phyloP scores from a whole-genome alignment of 768 basidiomycete species.

The Boletus huronensis region DNA sequence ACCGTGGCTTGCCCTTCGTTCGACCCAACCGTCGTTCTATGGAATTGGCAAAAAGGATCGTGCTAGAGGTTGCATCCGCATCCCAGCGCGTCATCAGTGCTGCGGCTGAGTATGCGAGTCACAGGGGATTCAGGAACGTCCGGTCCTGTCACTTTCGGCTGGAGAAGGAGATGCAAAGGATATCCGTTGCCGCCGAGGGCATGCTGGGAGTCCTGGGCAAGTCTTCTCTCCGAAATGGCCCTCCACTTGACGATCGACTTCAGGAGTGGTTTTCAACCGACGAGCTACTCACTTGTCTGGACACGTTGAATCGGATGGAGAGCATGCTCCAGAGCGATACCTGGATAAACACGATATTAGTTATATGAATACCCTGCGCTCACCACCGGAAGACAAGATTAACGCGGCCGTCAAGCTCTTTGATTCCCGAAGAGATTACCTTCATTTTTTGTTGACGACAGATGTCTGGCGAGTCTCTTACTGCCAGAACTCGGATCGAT shows the following conservation, averaged over 20 bases:
- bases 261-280: constrained; percentile 9
- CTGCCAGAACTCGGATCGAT: not conserved
- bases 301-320: constrained; percentile 5
- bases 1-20: too few species aligned
- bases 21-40: not conserved
- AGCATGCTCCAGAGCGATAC: constrained; percentile 5
- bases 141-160: constrained; percentile 10
- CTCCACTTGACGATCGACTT: constrained; percentile 9
- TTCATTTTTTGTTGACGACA: constrained; percentile 9
- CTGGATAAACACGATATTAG: not conserved
- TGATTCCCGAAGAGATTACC: not conserved
- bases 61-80: not conserved
- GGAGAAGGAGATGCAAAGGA: constrained; percentile 12
- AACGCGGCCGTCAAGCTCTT: constrained; percentile 3
- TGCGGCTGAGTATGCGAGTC: constrained; percentile 1
- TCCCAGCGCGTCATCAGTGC: not conserved
- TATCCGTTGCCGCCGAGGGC: not conserved
- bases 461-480: constrained; percentile 6
- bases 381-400: constrained; percentile 2
- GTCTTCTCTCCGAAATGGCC: not conserved
- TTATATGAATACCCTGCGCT: not conserved
- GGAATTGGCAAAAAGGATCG: not conserved
- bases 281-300: constrained; percentile 1
- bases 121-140: not conserved
- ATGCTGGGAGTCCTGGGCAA: constrained; percentile 1